phyloP scores from a whole-genome alignment of 306 rosid species.

The Argentina anserina region DNA sequence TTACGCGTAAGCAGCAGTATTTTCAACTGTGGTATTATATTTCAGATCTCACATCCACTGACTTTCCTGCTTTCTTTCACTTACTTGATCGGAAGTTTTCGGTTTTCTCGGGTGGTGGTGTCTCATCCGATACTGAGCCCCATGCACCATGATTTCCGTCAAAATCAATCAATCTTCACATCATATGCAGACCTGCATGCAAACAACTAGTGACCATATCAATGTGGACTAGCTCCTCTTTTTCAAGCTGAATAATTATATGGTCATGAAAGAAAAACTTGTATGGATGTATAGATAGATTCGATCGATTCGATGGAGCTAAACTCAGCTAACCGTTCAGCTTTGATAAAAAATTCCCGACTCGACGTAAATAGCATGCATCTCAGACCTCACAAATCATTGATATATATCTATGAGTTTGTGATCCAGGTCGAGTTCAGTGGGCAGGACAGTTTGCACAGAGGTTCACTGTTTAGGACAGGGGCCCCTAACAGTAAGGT shows the following conservation, averaged over 20 bases:
- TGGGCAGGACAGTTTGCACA: too few species aligned
- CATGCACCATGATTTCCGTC: not conserved
- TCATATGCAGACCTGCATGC: constrained; percentile 24
- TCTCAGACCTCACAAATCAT: too few species aligned
- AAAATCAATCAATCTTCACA: not conserved
- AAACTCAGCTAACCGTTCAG: too few species aligned
- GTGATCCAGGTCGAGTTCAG: too few species aligned
- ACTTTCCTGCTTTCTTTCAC: not conserved
- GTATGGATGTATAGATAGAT: not conserved
- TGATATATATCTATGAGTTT: too few species aligned
- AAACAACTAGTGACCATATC: constrained; percentile 10
- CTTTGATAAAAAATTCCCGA: too few species aligned
- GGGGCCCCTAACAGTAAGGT: too few species aligned
- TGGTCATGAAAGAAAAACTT: not conserved
- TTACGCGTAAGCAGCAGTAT: not conserved
- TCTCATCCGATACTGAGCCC: not conserved
- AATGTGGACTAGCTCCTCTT: constrained; percentile 6
- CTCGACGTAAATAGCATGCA: too few species aligned
- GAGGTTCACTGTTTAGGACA: too few species aligned
- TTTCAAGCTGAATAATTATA: not conserved
- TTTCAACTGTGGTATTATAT: not conserved
- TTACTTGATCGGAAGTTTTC: not conserved
- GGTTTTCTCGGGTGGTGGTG: not conserved
- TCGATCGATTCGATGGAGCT: not conserved
- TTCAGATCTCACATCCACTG: not conserved